Evolutionary conservation across 1,139 yeast species (phyloP), one percentile per base, ranked within the genome.

Genomic region (Hemisphaericaspora lyxosophila): DNA sequence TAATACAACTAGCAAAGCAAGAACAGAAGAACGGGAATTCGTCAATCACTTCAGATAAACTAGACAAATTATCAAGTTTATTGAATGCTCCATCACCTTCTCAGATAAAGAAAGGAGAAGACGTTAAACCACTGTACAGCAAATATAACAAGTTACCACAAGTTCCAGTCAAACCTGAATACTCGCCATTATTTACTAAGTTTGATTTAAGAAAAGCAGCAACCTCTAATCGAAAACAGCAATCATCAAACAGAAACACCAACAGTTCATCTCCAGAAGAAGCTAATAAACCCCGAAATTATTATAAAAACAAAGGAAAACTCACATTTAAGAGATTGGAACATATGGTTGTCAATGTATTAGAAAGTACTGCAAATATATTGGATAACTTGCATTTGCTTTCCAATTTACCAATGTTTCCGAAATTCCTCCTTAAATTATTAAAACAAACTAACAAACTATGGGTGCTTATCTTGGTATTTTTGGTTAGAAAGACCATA

Each of bases 301-400:
- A 34, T 33, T 44, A 34, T 13, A 29, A 34, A 28, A 44, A 50
- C 6, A 34, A 45, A 28, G 23, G 23, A 7, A 48, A 48, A 23
- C 47, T 59, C 19, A 43, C 57, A 2, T 48, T 68, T 43, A 65
- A 63, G 38, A 55, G 55, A 18, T 35, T 64, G 6, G 77, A 71
- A 47, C 38, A 50, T 23, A 42, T 57, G 2, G 44, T 67, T 4
- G 57, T 71, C 3, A 57, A 54, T 11, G 45, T 64, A 2, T 51
- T 71, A 20, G 77, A 71, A 51, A 55, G 57, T 4, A 22, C 66
- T 18, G 76, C 75, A 20, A 69, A 67, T 39, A 46, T 71, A 4
- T 53, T 71, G 26, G 77, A 71, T 50, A 71, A 70, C 41, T 58
- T 71, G 25, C 76, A 71, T 48, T 60, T 71, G 38, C 63, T 71